These are phyloP conservation scores for Blastocystis sp. DNA, from an alignment of 352 stramenopile genomes.

Conservation along the genomic window DNA sequence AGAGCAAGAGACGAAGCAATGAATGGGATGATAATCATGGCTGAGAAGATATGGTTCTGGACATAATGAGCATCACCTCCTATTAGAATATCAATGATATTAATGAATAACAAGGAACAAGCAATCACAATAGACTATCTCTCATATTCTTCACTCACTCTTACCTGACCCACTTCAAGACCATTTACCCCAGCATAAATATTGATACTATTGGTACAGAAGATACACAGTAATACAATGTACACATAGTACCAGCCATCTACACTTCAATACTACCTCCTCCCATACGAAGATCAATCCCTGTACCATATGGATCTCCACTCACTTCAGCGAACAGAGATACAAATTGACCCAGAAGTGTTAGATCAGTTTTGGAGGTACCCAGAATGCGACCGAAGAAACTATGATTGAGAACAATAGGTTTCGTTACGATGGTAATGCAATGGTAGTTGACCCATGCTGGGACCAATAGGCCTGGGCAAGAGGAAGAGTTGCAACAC, in stretches of 20 bases:
- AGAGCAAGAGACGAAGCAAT: constrained; percentile 79
- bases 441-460: background rate
- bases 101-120: constrained; percentile 85
- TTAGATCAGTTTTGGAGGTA: background rate
- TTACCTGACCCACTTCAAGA: constrained; percentile 86
- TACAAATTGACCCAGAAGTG: background rate
- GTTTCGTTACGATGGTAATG: background rate
- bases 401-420: background rate
- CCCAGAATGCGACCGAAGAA: constrained; percentile 29
- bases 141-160: constrained; percentile 64
- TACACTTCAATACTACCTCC: constrained; percentile 80
- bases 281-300: background rate
- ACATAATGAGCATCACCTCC: constrained; percentile 51
- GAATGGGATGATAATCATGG: constrained; percentile 92
- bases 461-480: constrained; percentile 32
- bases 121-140: constrained; percentile 72
- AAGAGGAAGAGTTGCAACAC: constrained; percentile 88
- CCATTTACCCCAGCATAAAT: constrained; percentile 98
- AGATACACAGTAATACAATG: constrained; percentile 95
- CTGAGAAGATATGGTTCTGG: constrained; percentile 83
- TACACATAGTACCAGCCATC: constrained; percentile 89
- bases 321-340: constrained; percentile 26
- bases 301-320: constrained; percentile 9
- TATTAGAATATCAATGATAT: constrained; percentile 85
- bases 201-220: constrained; percentile 99